Evolutionary conservation across 192 early-diverging fungal species (phyloP).

Genomic region (Podila verticillata): DNA sequence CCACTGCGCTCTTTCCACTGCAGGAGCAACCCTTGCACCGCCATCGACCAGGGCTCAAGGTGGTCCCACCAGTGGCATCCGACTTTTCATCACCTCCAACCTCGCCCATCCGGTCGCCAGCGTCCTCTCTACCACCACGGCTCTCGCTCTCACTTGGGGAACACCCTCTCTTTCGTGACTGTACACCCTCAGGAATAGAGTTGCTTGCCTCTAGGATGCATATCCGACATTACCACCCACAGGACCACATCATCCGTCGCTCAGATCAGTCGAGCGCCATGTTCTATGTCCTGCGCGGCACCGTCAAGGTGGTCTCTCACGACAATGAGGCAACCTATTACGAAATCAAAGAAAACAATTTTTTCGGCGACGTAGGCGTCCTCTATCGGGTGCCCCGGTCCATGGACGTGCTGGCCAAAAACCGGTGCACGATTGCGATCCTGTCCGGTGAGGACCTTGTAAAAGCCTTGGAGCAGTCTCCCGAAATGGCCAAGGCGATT

Average conservation of each 20-base stretch:
- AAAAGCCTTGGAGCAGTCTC: slow-evolving; percentile 63
- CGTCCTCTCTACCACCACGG: slow-evolving; percentile 23
- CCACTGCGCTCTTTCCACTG: background rate
- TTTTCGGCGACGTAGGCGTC: slow-evolving; percentile 86
- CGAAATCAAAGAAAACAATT: slow-evolving; percentile 69
- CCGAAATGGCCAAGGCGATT: slow-evolving; percentile 68
- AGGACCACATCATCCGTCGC: slow-evolving; percentile 48
- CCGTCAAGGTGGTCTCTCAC: slow-evolving; percentile 60
- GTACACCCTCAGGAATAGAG: slow-evolving; percentile 24
- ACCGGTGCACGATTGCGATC: slow-evolving; percentile 70
- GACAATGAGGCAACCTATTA: slow-evolving; percentile 62
- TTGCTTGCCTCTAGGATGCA: slow-evolving; percentile 48
- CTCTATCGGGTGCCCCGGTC: slow-evolving; percentile 76
- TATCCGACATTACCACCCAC: slow-evolving; percentile 48
- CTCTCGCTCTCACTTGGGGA: slow-evolving; percentile 34
- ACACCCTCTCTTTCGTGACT: slow-evolving; percentile 42
- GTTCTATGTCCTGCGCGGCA: slow-evolving; percentile 61
- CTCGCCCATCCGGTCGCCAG: slow-evolving; percentile 22
- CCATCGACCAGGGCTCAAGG: background rate
- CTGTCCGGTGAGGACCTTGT: slow-evolving; percentile 71
- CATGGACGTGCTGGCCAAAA: slow-evolving; percentile 73
- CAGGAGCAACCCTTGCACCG: background rate
- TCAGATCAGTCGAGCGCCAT: slow-evolving; percentile 63
- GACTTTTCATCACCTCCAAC: slow-evolving; percentile 34
- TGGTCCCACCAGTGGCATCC: too few species aligned